These are phyloP conservation scores for Nicotiana obtusifolia DNA, from an alignment of 257 asterid species.

Conservation along the genomic window DNA sequence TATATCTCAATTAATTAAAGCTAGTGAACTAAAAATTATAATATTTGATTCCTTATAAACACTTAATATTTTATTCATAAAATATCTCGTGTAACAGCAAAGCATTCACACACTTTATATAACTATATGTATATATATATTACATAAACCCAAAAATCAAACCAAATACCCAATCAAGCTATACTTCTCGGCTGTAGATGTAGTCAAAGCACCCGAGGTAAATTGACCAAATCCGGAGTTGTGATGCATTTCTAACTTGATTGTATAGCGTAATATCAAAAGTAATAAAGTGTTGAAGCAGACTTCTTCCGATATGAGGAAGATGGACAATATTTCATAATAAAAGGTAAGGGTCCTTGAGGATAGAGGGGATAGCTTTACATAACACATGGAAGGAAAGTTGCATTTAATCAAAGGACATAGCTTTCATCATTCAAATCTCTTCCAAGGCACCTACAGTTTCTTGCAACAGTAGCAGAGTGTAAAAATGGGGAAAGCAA, in stretches of 20 bases:
- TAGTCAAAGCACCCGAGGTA: no score
- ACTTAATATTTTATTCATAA: no score
- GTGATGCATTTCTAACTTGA: not conserved
- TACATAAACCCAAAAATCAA: no score
- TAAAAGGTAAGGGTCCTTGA: not conserved
- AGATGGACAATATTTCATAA: not conserved
- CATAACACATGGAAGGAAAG: not conserved
- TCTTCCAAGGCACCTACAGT: not conserved
- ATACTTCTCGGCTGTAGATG: no score
- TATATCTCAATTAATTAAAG: no score
- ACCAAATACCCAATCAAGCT: no score
- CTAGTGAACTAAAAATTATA: no score
- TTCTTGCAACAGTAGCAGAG: not conserved
- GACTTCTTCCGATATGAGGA: not conserved
- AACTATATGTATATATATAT: no score
- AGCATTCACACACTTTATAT: no score
- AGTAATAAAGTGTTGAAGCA: not conserved
- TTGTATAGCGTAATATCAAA: not conserved
- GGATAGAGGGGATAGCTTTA: not conserved
- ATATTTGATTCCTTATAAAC: no score
- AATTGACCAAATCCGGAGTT: no score
- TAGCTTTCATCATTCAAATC: not conserved
- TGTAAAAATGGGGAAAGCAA: not conserved
- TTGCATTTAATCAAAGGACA: not conserved
- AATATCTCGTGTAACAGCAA: no score